Conservation (phyloP, 2,329 filamentous ascomycete species). For the Calonectria naviculata region DNA sequence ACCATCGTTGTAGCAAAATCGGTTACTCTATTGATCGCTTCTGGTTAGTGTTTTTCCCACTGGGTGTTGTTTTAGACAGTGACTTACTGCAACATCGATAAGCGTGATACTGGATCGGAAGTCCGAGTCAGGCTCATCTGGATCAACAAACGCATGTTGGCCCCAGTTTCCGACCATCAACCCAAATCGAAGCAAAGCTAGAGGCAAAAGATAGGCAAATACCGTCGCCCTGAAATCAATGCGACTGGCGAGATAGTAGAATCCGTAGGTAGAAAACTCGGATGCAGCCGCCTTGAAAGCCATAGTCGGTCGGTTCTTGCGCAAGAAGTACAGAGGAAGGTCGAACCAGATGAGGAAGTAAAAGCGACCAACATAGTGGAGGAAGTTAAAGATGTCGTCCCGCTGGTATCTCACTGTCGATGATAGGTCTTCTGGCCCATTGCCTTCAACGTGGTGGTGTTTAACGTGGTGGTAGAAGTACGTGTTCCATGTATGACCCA, state of each 20-base stretch:
- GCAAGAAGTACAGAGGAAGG: constrained; percentile 77
- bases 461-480: constrained; percentile 91
- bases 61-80: not conserved
- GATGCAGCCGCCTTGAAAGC: constrained; percentile 69
- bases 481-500: constrained; percentile 87
- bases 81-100: constrained; percentile 80
- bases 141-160: constrained; percentile 84
- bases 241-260: constrained; percentile 62
- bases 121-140: constrained; percentile 79
- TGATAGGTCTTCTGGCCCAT: constrained; percentile 80
- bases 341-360: constrained; percentile 80
- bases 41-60: not conserved
- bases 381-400: constrained; percentile 73
- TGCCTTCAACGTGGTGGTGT: constrained; percentile 85
- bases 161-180: constrained; percentile 89
- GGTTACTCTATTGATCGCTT: constrained; percentile 70
- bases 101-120: constrained; percentile 83
- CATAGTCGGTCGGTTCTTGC: constrained; percentile 66
- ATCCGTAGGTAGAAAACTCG: constrained; percentile 68
- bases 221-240: constrained; percentile 67
- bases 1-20: constrained; percentile 85
- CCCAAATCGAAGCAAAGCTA: constrained; percentile 73
- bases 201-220: constrained; percentile 75
- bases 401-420: constrained; percentile 82
- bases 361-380: constrained; percentile 80